These are phyloP conservation scores for Russula vinacea DNA, from an alignment of 768 basidiomycete species.

Conservation along the genomic window DNA sequence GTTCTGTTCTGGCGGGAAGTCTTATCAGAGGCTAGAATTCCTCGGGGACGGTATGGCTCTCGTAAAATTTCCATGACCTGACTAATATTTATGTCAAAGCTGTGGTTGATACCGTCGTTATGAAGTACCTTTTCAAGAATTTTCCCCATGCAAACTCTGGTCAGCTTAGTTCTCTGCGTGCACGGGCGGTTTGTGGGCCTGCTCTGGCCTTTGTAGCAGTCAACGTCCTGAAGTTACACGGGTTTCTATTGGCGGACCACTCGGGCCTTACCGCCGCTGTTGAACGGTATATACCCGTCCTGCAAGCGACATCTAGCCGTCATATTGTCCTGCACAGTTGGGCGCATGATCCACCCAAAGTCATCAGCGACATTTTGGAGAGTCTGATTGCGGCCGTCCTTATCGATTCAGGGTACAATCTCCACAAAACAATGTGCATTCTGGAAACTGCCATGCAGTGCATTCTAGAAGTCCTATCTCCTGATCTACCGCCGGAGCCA, in stretches of 20 bases:
- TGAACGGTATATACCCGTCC: slow-evolving; percentile 53
- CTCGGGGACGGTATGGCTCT: slow-evolving; percentile 74
- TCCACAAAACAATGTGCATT: slow-evolving; percentile 61
- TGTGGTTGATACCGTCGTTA: slow-evolving; percentile 66
- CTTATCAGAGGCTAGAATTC: slow-evolving; percentile 86
- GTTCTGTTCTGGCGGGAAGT: slow-evolving; percentile 53
- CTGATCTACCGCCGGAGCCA: slow-evolving; percentile 64
- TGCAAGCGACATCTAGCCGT: slow-evolving; percentile 52
- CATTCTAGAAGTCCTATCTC: slow-evolving; percentile 56
- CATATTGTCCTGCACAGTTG: slow-evolving; percentile 69
- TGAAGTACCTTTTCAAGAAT: slow-evolving; percentile 65
- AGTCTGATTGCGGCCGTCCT: slow-evolving; percentile 81
- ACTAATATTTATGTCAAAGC: slow-evolving; percentile 42
- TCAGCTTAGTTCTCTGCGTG: slow-evolving; percentile 67
- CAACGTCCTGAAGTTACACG: slow-evolving; percentile 62
- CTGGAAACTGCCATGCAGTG: slow-evolving; percentile 65
- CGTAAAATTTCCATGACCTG: slow-evolving; percentile 3
- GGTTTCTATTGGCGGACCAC: slow-evolving; percentile 65
- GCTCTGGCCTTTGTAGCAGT: slow-evolving; percentile 71
- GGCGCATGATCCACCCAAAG: slow-evolving; percentile 85
- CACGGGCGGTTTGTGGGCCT: slow-evolving; percentile 68
- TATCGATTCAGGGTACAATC: slow-evolving; percentile 73
- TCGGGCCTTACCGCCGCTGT: slow-evolving; percentile 66
- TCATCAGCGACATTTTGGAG: slow-evolving; percentile 79
- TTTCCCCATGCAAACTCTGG: slow-evolving; percentile 73